Evolutionary conservation across 208 protist genomes (phyloP).

Genomic region (Leishmania amazonensis): DNA sequence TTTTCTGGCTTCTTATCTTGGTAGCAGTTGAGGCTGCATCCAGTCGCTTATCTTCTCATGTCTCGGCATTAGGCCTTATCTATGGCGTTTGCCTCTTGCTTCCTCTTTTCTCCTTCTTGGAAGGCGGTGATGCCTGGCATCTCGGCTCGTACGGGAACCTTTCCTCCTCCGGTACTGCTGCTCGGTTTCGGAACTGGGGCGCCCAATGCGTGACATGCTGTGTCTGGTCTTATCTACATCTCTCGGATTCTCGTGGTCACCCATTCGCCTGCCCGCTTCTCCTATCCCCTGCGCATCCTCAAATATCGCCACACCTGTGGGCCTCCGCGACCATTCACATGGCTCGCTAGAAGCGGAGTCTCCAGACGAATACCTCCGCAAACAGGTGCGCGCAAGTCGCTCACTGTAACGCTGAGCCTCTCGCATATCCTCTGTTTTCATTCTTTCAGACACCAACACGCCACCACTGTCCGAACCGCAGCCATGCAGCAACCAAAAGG

Average conservation of each 20-base stretch:
- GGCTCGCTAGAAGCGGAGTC: background rate
- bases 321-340: background rate
- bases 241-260: background rate
- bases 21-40: background rate
- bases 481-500: conserved; percentile 69
- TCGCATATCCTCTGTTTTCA: background rate
- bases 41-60: conserved; percentile 1
- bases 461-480: background rate
- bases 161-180: background rate
- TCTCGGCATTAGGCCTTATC: background rate
- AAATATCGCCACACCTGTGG: background rate
- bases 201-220: background rate
- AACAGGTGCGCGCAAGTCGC: background rate
- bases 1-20: background rate
- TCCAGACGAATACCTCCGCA: conserved; percentile 3
- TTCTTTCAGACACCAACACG: background rate
- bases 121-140: background rate
- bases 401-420: background rate
- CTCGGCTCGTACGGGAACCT: too few relatives aligned
- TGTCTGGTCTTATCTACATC: background rate
- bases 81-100: background rate
- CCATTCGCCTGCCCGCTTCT: background rate
- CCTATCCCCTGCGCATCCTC: background rate
- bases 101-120: background rate
- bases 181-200: background rate